phyloP scores from a whole-genome alignment of 2,329 filamentous ascomycete genomes.

The Bertia moriformis region DNA sequence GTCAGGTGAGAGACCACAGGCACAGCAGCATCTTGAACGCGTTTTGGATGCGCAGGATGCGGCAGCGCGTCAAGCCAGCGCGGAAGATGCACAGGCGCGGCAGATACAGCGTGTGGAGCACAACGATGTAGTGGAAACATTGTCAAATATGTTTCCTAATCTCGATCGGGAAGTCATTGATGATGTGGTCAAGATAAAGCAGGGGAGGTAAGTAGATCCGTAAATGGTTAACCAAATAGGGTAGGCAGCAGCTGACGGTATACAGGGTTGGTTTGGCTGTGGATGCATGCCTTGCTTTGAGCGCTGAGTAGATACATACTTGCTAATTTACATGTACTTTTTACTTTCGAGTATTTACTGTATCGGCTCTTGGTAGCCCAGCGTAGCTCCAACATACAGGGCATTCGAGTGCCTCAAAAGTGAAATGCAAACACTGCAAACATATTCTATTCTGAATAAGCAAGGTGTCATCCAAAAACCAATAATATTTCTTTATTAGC shows the following conservation, averaged over 20 bases:
- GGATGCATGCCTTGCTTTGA: conserved; percentile 43
- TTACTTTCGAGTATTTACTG: no score
- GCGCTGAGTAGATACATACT: conserved; percentile 7
- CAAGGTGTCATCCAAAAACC: no score
- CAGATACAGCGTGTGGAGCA: conserved; percentile 52
- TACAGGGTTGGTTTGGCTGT: conserved; percentile 41
- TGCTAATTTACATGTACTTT: no score
- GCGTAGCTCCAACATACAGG: no score
- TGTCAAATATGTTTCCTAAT: conserved; percentile 63
- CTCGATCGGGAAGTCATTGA: conserved; percentile 60
- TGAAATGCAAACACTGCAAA: no score
- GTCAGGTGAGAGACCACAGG: background rate
- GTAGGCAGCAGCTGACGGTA: conserved; percentile 2
- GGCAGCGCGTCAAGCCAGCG: conserved; percentile 53
- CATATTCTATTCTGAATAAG: no score
- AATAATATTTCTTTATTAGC: no score
- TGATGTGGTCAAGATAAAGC: conserved; percentile 59
- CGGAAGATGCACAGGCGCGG: conserved; percentile 51
- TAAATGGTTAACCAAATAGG: background rate
- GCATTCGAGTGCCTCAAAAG: no score
- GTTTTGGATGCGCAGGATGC: conserved; percentile 44
- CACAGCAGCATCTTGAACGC: conserved; percentile 8
- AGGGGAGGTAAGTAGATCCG: conserved; percentile 40
- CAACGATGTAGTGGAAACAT: conserved; percentile 54
- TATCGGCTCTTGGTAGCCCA: no score